These are phyloP conservation scores for Clausena lansium DNA, from an alignment of 345 rosid species.

Conservation along the genomic window DNA sequence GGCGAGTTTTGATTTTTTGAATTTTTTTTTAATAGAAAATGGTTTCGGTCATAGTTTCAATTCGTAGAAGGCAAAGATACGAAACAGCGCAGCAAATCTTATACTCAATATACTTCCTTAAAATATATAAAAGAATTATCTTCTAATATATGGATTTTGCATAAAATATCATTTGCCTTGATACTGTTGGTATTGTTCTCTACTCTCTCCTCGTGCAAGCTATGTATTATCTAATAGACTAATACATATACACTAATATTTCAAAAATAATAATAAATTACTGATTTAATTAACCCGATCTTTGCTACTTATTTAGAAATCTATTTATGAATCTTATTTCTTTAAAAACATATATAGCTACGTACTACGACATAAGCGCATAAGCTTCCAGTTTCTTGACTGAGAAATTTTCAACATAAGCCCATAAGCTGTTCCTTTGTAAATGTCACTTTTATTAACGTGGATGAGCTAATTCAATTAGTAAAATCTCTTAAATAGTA, in stretches of 20 bases:
- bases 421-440: too few species aligned
- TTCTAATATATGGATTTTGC: neutral
- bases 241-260: neutral
- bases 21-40: neutral
- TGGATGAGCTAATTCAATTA: too few species aligned
- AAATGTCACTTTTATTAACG: too few species aligned
- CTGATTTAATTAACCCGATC: neutral
- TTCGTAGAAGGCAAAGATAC: neutral
- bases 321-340: too few species aligned
- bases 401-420: too few species aligned
- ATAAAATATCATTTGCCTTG: neutral
- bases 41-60: neutral
- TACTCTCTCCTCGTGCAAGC: constrained; percentile 2
- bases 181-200: neutral
- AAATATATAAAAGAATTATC: neutral
- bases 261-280: neutral
- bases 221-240: neutral
- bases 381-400: too few species aligned
- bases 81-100: constrained; percentile 15
- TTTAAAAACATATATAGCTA: too few species aligned
- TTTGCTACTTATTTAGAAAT: neutral
- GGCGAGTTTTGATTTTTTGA: too few species aligned
- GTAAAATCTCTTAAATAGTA: too few species aligned
- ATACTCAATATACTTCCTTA: neutral
- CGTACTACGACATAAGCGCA: too few species aligned